A percentile compares a stretch with the other conserved stretches of the same genome.
Conservation (phyloP, 495 filamentous ascomycete species). For the Aspergillus asperescens region DNA sequence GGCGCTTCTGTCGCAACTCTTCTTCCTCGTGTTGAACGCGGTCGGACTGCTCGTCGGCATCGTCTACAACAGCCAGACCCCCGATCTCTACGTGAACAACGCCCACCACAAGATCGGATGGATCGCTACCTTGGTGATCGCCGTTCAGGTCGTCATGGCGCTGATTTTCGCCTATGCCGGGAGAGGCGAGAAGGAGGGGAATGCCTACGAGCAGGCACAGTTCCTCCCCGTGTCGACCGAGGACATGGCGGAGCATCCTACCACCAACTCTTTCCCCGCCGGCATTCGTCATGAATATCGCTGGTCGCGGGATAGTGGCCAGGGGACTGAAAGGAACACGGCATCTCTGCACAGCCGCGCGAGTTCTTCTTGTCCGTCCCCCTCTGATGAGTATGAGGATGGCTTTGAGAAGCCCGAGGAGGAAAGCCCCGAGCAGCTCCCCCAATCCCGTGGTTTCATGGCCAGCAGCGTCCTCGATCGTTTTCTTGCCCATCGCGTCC, state of each 20-base stretch:
- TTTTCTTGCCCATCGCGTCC: conserved; percentile 43
- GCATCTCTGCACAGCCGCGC: conserved; percentile 65
- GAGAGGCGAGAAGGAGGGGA: conserved; percentile 25
- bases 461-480: conserved; percentile 42
- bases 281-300: conserved; percentile 48
- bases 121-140: conserved; percentile 68
- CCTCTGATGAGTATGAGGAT: conserved; percentile 49
- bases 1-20: conserved; percentile 64
- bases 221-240: conserved; percentile 67
- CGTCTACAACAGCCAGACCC: conserved; percentile 76
- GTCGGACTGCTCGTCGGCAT: conserved; percentile 65
- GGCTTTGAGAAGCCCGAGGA: conserved; percentile 51
- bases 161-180: conserved; percentile 53
- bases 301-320: conserved; percentile 82
- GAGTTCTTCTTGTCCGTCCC: conserved; percentile 49
- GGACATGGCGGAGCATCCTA: conserved; percentile 59
- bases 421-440: conserved; percentile 29
- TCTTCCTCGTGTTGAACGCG: conserved; percentile 69
- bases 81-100: conserved; percentile 84
- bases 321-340: conserved; percentile 72
- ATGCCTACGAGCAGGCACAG: conserved; percentile 37
- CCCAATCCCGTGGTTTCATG: conserved; percentile 40
- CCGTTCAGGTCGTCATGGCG: conserved; percentile 62
- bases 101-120: conserved; percentile 87
- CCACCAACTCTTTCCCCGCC: conserved; percentile 42